These are phyloP conservation scores for Ophiostoma montium DNA, from an alignment of 2,329 filamentous ascomycete genomes.

Conservation along the genomic window DNA sequence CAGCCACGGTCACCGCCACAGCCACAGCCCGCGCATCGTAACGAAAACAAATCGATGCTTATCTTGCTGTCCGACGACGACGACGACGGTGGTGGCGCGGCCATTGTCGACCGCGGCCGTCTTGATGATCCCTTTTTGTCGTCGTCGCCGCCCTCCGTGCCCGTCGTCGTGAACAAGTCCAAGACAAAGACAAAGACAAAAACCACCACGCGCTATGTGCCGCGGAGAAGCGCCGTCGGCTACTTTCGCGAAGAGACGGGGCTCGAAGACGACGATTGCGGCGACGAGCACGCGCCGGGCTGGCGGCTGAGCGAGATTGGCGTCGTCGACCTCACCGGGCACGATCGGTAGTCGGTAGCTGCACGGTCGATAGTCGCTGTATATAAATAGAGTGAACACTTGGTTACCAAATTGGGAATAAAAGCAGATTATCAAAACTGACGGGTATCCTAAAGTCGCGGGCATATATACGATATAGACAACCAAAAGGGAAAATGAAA, in stretches of 20 bases:
- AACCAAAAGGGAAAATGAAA: neutral
- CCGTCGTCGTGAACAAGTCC: neutral
- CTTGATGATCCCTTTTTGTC: neutral
- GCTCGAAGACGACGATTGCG: neutral
- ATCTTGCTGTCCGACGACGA: conserved; percentile 5
- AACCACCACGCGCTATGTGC: conserved; percentile 16
- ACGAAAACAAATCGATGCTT: neutral
- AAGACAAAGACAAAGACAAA: neutral
- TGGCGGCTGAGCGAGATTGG: conserved; percentile 6
- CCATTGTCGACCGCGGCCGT: too few relatives aligned
- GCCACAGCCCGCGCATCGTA: neutral
- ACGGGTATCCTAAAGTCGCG: conserved; percentile 1
- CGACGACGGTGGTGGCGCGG: neutral
- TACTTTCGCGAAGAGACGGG: conserved; percentile 15
- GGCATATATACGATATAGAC: neutral
- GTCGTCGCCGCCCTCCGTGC: neutral
- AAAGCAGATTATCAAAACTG: neutral
- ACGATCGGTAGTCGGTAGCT: neutral
- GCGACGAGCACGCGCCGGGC: neutral
- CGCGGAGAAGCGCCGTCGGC: conserved; percentile 16
- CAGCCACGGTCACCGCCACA: neutral
- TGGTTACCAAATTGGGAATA: neutral
- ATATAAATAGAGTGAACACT: neutral
- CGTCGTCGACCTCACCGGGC: conserved; percentile 5
- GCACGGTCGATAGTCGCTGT: neutral